A percentile compares a stretch with the other conserved stretches of the same genome.
These are phyloP conservation scores for Lactuca saligna DNA, from an alignment of 129 eudicot species.

Conservation along the genomic window DNA sequence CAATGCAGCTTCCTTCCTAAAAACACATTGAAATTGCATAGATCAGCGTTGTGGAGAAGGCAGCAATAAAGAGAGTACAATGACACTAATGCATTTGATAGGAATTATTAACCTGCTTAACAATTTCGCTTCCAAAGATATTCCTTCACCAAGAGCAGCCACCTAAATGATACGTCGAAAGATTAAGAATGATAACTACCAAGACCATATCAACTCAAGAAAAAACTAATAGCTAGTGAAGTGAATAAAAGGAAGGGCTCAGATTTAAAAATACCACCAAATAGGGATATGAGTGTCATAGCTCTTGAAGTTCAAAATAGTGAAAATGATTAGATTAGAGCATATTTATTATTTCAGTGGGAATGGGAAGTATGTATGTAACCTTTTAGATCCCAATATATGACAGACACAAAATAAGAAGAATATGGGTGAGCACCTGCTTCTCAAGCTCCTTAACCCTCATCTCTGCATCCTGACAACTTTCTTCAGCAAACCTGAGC, in stretches of 20 bases:
- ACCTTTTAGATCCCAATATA: not conserved
- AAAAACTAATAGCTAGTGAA: no score
- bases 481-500: conserved; percentile 87
- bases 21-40: conserved; percentile 18
- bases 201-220: not conserved
- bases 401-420: conserved; percentile 9
- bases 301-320: no score
- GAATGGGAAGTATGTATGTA: not conserved
- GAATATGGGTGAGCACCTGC: conserved; percentile 48
- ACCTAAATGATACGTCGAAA: conserved; percentile 48
- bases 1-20: conserved; percentile 97
- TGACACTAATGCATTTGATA: not conserved
- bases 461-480: conserved; percentile 81
- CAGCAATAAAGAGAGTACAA: not conserved
- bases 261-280: no score
- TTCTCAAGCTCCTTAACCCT: conserved; percentile 98
- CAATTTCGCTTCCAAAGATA: conserved; percentile 90
- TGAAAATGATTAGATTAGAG: no score
- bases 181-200: conserved; percentile 6
- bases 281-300: no score
- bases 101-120: conserved; percentile 71
- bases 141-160: conserved; percentile 95
- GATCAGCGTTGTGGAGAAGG: conserved; percentile 1
- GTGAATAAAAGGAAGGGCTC: no score
- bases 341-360: no score